phyloP scores from a whole-genome alignment of 169 alveolate species.

The Fabrea salina region DNA sequence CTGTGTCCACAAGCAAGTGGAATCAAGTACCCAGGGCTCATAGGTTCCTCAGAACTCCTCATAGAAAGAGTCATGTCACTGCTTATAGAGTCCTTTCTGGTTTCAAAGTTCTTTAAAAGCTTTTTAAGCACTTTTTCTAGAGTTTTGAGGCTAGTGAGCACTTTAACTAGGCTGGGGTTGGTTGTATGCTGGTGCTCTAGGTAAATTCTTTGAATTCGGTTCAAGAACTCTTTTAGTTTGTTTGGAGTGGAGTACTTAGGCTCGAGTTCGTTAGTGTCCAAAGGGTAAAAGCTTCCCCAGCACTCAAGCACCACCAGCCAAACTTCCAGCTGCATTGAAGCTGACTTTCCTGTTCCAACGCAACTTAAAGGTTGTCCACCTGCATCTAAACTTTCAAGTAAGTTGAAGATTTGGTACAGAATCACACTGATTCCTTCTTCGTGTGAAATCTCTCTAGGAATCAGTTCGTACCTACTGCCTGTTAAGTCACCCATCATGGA shows the following conservation, averaged over 20 bases:
- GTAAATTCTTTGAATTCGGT: not conserved
- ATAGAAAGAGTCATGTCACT: not conserved
- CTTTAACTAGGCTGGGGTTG: not conserved
- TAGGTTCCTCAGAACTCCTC: not conserved
- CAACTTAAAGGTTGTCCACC: constrained; percentile 4
- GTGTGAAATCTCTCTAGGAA: not conserved
- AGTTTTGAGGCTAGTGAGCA: not conserved
- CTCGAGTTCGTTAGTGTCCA: not conserved
- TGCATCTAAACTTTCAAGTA: constrained; percentile 4
- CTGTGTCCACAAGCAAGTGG: constrained; percentile 36
- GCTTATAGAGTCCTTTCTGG: not conserved
- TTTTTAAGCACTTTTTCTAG: not conserved
- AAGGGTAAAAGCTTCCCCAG: constrained; percentile 23
- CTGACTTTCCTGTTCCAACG: not conserved
- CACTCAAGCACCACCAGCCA: constrained; percentile 12
- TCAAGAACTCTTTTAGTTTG: not conserved
- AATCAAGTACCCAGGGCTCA: constrained; percentile 25
- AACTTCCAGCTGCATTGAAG: not conserved
- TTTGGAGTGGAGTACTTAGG: not conserved
- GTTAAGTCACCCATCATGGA: not conserved
- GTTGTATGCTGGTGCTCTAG: not conserved
- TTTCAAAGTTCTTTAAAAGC: not conserved
- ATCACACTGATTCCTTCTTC: not conserved
- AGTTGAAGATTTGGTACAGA: not conserved
- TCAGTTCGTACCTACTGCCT: not conserved